Conservation (phyloP, 2,329 filamentous ascomycete species). For the Claviceps capensis region DNA sequence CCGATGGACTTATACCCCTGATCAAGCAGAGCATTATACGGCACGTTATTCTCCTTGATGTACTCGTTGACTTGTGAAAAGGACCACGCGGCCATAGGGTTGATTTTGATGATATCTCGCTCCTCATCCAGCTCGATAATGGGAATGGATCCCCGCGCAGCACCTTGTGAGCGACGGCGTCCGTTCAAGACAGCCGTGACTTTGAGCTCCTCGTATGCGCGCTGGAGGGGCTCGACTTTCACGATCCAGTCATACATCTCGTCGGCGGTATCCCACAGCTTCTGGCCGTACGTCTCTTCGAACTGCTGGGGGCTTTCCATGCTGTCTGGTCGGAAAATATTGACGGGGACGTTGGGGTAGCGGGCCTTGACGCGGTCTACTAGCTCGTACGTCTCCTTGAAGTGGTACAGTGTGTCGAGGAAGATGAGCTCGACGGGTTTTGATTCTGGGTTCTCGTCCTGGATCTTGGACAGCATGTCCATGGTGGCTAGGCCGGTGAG, state of each 20-base stretch:
- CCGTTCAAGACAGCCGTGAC: constrained; percentile 89
- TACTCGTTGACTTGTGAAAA: constrained; percentile 86
- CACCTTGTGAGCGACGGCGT: constrained; percentile 81
- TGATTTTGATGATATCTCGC: constrained; percentile 88
- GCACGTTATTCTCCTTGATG: constrained; percentile 72
- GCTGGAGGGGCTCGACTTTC: constrained; percentile 92
- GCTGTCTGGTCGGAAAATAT: constrained; percentile 80
- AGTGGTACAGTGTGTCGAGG: constrained; percentile 75
- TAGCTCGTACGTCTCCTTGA: constrained; percentile 60
- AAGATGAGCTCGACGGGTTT: constrained; percentile 57
- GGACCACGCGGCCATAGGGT: constrained; percentile 87
- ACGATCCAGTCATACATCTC: constrained; percentile 94
- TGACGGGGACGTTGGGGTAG: constrained; percentile 69
- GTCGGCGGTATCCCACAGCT: constrained; percentile 71
- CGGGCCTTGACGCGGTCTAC: constrained; percentile 59
- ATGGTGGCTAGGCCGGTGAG: constrained; percentile 69
- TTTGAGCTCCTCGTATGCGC: constrained; percentile 75
- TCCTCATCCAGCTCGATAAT: constrained; percentile 87
- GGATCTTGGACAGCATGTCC: constrained; percentile 72
- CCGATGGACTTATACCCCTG: constrained; percentile 95
- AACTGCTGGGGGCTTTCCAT: constrained; percentile 63
- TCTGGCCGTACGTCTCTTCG: constrained; percentile 64
- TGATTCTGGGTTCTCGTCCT: constrained; percentile 45
- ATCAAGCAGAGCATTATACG: constrained; percentile 86
- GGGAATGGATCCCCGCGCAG: constrained; percentile 77